These are phyloP conservation scores for Sarocladium strictum DNA, from an alignment of 2,329 filamentous ascomycete genomes.

Conservation along the genomic window DNA sequence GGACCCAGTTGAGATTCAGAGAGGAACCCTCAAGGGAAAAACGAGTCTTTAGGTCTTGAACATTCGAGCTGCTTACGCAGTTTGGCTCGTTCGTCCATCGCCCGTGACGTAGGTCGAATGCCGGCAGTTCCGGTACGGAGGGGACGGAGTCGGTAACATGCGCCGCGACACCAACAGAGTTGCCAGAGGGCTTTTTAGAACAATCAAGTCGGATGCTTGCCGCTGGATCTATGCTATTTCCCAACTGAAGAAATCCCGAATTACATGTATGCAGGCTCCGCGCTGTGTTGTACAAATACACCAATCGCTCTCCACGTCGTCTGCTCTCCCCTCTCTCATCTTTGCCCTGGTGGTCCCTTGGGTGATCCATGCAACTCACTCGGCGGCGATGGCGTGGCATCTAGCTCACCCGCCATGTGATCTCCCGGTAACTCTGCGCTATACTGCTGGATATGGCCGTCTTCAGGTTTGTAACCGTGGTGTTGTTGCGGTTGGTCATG, in stretches of 20 bases:
- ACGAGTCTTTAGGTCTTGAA: background rate
- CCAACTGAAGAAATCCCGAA: too few relatives aligned
- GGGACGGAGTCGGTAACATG: background rate
- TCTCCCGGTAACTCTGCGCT: background rate
- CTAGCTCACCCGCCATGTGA: background rate
- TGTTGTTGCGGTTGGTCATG: background rate
- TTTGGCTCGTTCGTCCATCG: background rate
- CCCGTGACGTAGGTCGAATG: conserved; percentile 1
- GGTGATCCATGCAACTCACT: background rate
- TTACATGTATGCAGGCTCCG: too few relatives aligned
- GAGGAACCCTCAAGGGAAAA: background rate
- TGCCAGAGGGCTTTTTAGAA: too few relatives aligned
- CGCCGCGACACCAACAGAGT: background rate
- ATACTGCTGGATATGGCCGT: background rate
- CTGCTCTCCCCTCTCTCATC: background rate
- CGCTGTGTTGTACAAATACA: too few relatives aligned
- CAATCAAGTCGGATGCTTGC: too few relatives aligned
- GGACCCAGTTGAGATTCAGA: too few relatives aligned
- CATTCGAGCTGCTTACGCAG: background rate
- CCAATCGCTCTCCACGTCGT: too few relatives aligned
- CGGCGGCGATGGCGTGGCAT: background rate
- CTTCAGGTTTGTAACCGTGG: background rate
- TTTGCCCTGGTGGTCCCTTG: background rate
- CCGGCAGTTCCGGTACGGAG: conserved; percentile 2
- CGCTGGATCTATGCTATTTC: too few relatives aligned